These are phyloP conservation scores for Trypanosomatidae sp. DNA, from an alignment of 208 protist species.

Conservation along the genomic window DNA sequence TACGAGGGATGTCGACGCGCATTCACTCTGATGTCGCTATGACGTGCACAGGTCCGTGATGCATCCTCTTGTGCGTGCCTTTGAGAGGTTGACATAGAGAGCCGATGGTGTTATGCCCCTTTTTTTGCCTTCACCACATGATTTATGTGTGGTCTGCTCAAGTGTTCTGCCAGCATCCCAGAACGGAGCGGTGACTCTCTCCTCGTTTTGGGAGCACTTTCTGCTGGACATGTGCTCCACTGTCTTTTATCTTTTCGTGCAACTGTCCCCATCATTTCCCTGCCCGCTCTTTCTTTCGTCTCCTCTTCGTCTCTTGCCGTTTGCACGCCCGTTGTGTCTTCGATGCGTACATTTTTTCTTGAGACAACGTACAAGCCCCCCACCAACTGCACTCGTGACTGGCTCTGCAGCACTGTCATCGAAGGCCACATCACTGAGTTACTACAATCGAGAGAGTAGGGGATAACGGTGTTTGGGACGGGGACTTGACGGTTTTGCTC, in stretches of 20 bases:
- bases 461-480: background rate
- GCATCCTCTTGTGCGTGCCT: background rate
- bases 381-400: background rate
- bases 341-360: background rate
- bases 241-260: background rate
- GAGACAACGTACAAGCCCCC: background rate
- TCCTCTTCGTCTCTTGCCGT: background rate
- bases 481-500: background rate
- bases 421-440: background rate
- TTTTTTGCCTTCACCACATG: background rate
- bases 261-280: background rate
- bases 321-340: background rate
- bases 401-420: background rate
- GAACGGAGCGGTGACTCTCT: background rate
- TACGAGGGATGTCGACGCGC: background rate
- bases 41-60: background rate
- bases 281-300: background rate
- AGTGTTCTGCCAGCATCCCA: background rate
- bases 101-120: background rate
- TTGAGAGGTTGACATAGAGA: background rate
- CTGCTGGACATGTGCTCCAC: background rate
- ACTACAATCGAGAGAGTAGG: background rate
- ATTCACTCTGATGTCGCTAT: background rate
- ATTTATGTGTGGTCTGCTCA: background rate
- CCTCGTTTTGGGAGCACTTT: background rate